A percentile compares a stretch with the other conserved stretches of the same genome.
Conservation (phyloP, 2,329 filamentous ascomycete species). For the Orbilia brochopaga region DNA sequence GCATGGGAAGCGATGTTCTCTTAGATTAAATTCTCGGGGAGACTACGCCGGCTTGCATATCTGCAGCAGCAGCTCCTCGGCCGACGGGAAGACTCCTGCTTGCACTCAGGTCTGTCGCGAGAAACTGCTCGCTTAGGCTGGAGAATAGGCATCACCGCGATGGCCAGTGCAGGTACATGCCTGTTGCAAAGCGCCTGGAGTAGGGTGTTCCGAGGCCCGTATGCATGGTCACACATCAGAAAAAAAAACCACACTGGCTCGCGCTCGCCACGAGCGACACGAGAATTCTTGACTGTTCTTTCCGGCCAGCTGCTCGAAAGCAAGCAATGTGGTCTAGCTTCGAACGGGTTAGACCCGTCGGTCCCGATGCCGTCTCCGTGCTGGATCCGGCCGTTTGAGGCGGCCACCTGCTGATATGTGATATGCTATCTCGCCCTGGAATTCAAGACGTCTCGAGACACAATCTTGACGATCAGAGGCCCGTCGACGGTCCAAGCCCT, state of each 20-base stretch:
- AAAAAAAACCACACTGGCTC: neutral
- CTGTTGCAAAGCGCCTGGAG: neutral
- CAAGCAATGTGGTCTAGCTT: neutral
- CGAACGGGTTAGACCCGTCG: neutral
- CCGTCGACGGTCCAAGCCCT: neutral
- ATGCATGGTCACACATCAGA: neutral
- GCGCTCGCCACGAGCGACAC: neutral
- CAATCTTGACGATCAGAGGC: neutral
- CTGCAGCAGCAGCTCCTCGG: neutral
- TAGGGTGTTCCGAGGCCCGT: neutral
- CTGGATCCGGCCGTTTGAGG: neutral
- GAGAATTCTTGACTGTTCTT: neutral
- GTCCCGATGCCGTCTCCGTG: slow-evolving; percentile 2
- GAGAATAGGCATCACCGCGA: neutral
- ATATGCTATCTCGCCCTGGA: neutral
- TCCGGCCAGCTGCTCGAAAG: neutral
- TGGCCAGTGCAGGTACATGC: neutral
- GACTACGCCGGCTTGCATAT: neutral
- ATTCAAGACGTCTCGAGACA: neutral
- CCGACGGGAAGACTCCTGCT: neutral
- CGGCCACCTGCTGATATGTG: neutral
- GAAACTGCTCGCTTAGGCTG: neutral
- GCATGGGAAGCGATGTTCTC: neutral
- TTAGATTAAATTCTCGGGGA: neutral
- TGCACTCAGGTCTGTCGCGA: neutral